Percentiles rank a stretch among this genome's conserved stretches.
These are phyloP conservation scores for Aspergillus niger DNA, from an alignment of 2,329 filamentous ascomycete species.

Conservation along the genomic window DNA sequence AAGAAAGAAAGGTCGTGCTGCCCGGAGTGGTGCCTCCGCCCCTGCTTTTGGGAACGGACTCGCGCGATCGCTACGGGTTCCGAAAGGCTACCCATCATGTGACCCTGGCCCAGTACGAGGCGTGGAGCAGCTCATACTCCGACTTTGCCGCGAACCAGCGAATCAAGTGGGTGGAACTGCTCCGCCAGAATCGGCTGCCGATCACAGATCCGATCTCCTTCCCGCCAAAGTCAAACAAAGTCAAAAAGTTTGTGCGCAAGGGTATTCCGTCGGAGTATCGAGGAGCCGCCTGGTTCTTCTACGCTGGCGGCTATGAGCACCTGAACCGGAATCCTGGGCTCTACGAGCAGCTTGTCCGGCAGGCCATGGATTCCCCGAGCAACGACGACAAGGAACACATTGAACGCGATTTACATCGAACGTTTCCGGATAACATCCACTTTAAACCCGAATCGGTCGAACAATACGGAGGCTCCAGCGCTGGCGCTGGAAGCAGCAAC, in stretches of 20 bases:
- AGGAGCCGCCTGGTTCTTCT: constrained; percentile 97
- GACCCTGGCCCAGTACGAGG: constrained; percentile 73
- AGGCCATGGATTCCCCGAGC: constrained; percentile 65
- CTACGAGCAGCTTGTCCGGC: constrained; percentile 70
- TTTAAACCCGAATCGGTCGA: constrained; percentile 68
- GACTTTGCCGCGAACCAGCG: constrained; percentile 72
- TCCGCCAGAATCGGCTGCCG: constrained; percentile 74
- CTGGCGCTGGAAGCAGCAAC: constrained; percentile 38
- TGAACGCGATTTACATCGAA: constrained; percentile 88
- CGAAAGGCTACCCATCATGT: constrained; percentile 83
- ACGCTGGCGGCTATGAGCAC: constrained; percentile 81
- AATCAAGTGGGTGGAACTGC: constrained; percentile 78
- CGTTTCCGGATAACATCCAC: constrained; percentile 89
- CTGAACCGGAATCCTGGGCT: constrained; percentile 73
- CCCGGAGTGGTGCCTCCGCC: constrained; percentile 44
- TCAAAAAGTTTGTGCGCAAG: constrained; percentile 88
- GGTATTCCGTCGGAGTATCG: constrained; percentile 92
- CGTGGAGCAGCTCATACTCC: constrained; percentile 75
- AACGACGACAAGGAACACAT: constrained; percentile 84
- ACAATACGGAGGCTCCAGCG: constrained; percentile 18
- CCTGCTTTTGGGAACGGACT: constrained; percentile 32
- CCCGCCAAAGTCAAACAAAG: constrained; percentile 75
- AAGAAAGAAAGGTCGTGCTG: constrained; percentile 32
- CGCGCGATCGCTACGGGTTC: constrained; percentile 86
- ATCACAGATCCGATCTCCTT: constrained; percentile 74